phyloP scores from a whole-genome alignment of 108 stramenopile species.

The Conticribra weissflogii region DNA sequence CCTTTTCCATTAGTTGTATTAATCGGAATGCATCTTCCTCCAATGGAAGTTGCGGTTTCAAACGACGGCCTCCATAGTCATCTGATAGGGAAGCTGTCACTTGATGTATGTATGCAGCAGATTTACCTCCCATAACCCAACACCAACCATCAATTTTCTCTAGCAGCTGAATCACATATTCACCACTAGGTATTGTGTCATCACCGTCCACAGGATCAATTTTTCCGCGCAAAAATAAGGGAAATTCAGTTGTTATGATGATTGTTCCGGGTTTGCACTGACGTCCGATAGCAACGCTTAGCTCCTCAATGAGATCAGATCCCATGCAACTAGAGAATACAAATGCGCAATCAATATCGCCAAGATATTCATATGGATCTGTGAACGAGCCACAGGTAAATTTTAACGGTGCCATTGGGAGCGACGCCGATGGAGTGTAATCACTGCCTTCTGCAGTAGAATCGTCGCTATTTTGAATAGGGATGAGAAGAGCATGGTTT shows the following conservation, averaged over 20 bases:
- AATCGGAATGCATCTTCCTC: slow-evolving; percentile 58
- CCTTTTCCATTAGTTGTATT: slow-evolving; percentile 53
- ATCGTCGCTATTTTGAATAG: slow-evolving; percentile 1
- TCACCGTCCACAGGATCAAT: slow-evolving; percentile 51
- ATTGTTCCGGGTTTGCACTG: slow-evolving; percentile 79
- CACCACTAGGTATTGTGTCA: slow-evolving; percentile 53
- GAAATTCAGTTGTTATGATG: slow-evolving; percentile 81
- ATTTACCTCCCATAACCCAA: slow-evolving; percentile 71
- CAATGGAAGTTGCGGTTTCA: slow-evolving; percentile 36
- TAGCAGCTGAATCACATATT: slow-evolving; percentile 64
- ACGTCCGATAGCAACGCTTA: slow-evolving; percentile 68
- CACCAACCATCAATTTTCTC: slow-evolving; percentile 69
- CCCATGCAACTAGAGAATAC: slow-evolving; percentile 76
- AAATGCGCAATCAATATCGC: slow-evolving; percentile 78
- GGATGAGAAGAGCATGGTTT: slow-evolving; percentile 19
- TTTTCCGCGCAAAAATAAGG: slow-evolving; percentile 46
- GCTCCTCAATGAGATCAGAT: slow-evolving; percentile 36
- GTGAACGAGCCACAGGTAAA: slow-evolving; percentile 76
- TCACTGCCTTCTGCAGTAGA: background rate
- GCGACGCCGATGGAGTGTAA: background rate
- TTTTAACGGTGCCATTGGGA: slow-evolving; percentile 63
- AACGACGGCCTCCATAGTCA: slow-evolving; percentile 40
- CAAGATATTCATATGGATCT: slow-evolving; percentile 72
- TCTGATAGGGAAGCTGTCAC: slow-evolving; percentile 57
- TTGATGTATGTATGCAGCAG: slow-evolving; percentile 77